phyloP scores from a whole-genome alignment of 1,139 yeast species.

The Geotrichum klebahnii region DNA sequence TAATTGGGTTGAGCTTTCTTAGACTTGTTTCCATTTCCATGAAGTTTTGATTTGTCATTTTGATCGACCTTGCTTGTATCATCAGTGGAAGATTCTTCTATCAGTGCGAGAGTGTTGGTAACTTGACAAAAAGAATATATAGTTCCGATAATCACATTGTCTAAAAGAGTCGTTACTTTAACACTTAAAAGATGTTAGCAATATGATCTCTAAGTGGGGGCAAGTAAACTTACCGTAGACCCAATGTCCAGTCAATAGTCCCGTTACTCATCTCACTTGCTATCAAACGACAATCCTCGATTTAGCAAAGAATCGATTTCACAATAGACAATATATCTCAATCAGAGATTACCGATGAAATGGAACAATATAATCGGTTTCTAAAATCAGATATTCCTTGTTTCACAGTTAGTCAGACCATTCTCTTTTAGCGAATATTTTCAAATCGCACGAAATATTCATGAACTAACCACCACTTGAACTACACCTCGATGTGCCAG shows the following conservation, averaged over 20 bases:
- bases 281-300: background rate
- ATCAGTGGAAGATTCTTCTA: slow-evolving; percentile 27
- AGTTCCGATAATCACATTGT: slow-evolving; percentile 54
- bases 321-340: no score
- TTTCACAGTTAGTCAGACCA: background rate
- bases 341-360: background rate
- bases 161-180: slow-evolving; percentile 56
- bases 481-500: background rate
- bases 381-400: background rate
- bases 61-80: slow-evolving; percentile 6
- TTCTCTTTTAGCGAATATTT: background rate
- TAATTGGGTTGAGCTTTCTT: slow-evolving; percentile 40
- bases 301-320: background rate
- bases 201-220: background rate
- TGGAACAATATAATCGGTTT: background rate
- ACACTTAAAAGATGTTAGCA: slow-evolving; percentile 36
- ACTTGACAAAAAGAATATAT: slow-evolving; percentile 56
- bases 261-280: slow-evolving; percentile 16
- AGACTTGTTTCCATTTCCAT: slow-evolving; percentile 27
- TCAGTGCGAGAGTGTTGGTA: slow-evolving; percentile 42
- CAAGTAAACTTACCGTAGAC: slow-evolving; percentile 6
- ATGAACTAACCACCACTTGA: background rate
- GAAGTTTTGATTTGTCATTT: background rate
- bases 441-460: background rate
- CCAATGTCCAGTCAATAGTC: slow-evolving; percentile 19